A percentile compares a stretch with the other conserved stretches of the same genome.
Evolutionary conservation across 768 basidiomycete species (phyloP).

Genomic region (Boletus barrowsii): DNA sequence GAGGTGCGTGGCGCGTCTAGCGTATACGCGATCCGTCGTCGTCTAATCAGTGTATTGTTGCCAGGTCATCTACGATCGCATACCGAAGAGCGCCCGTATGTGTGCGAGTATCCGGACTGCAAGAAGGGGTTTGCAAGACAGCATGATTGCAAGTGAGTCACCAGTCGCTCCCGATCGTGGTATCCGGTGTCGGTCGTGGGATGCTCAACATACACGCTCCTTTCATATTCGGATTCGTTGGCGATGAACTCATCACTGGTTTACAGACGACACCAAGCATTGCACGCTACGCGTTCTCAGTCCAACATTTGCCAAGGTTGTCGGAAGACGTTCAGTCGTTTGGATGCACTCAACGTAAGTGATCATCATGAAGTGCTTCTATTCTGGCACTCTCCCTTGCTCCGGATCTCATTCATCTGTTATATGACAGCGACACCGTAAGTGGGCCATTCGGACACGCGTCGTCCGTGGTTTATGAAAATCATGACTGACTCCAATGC

Average conservation of each 20-base stretch:
- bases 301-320: conserved; percentile 88
- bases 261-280: conserved; percentile 79
- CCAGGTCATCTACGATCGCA: conserved; percentile 91
- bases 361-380: conserved; percentile 30
- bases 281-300: conserved; percentile 81
- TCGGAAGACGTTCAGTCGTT: conserved; percentile 89
- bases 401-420: conserved; percentile 25
- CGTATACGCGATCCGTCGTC: conserved; percentile 1
- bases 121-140: conserved; percentile 93
- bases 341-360: conserved; percentile 93
- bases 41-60: conserved; percentile 3
- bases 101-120: conserved; percentile 92
- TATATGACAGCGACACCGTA: conserved; percentile 67
- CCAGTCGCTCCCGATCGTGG: conserved; percentile 33
- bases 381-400: conserved; percentile 15
- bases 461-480: conserved; percentile 22
- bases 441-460: conserved; percentile 36
- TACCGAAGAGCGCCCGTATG: conserved; percentile 92
- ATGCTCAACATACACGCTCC: not conserved
- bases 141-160: conserved; percentile 91
- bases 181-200: not conserved
- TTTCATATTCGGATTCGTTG: not conserved
- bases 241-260: conserved; percentile 5
- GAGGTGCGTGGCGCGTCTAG: conserved; percentile 49
- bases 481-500: conserved; percentile 23